Percentiles rank a stretch among this genome's conserved stretches.
Conservation (phyloP, 2,329 filamentous ascomycete species). For the Parasarocladium wereldwijsianum region DNA sequence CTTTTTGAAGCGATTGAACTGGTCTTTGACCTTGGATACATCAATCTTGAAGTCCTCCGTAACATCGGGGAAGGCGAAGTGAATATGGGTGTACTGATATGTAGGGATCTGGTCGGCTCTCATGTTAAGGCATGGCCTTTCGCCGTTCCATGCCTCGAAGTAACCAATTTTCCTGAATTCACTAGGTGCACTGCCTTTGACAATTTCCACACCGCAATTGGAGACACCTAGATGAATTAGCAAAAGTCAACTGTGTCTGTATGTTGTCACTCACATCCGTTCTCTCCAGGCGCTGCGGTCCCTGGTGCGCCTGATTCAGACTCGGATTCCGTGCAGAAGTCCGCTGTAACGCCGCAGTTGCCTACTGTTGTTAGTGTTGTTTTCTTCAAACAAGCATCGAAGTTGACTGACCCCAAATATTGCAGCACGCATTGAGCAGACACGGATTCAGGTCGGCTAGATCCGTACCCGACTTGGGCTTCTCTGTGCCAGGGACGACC, state of each 20-base stretch:
- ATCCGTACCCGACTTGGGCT: conserved; percentile 16
- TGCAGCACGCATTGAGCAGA: conserved; percentile 26
- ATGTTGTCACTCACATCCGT: conserved; percentile 11
- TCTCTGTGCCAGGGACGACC: conserved; percentile 20
- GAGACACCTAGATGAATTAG: conserved; percentile 10
- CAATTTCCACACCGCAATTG: conserved; percentile 10
- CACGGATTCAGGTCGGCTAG: conserved; percentile 29
- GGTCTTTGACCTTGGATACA: not conserved
- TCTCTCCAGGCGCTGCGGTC: conserved; percentile 10
- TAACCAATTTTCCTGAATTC: conserved; percentile 8
- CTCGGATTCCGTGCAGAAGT: conserved; percentile 23
- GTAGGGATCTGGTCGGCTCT: conserved; percentile 2
- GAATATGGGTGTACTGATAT: not conserved
- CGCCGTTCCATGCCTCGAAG: conserved; percentile 8
- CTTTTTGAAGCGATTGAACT: conserved; percentile 5
- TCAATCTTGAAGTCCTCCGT: conserved; percentile 2
- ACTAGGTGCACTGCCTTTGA: conserved; percentile 4
- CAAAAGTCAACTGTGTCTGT: conserved; percentile 10
- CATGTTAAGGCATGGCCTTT: conserved; percentile 8
- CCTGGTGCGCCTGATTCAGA: conserved; percentile 14
- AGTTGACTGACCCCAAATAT: conserved; percentile 25
- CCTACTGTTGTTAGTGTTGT: no score
- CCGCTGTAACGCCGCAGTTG: conserved; percentile 27
- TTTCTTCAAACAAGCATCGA: no score
- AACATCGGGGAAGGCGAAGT: conserved; percentile 5